These are phyloP conservation scores for Aquilaria agallochum DNA, from an alignment of 441 rosid genomes.

Conservation along the genomic window DNA sequence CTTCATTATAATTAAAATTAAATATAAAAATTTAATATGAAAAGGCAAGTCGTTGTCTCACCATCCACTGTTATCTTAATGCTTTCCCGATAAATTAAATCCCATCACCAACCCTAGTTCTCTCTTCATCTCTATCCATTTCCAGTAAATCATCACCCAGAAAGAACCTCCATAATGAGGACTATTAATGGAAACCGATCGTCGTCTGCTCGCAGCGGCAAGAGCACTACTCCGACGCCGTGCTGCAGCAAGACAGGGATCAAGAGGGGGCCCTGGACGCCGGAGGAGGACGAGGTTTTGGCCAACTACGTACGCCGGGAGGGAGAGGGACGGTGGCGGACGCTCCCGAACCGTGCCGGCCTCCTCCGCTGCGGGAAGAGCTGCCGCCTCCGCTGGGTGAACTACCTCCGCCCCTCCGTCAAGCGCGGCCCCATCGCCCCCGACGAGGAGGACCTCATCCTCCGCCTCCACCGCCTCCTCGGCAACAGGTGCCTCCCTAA, in stretches of 20 bases:
- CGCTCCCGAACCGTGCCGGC: constrained; percentile 36
- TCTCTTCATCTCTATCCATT: no score
- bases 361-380: constrained; percentile 45
- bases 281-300: constrained; percentile 35
- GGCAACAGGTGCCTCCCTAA: constrained; percentile 32
- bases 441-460: constrained; percentile 42
- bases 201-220: constrained; percentile 1
- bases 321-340: constrained; percentile 43
- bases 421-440: constrained; percentile 33
- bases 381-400: constrained; percentile 52
- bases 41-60: no score
- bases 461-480: constrained; percentile 42
- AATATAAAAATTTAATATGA: no score
- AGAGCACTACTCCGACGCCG: constrained; percentile 19
- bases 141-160: no score
- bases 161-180: constrained; percentile 18
- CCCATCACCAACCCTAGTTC: no score
- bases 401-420: constrained; percentile 37
- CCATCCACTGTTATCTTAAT: no score
- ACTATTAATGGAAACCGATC: constrained; percentile 11
- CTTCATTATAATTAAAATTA: no score
- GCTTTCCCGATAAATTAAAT: no score
- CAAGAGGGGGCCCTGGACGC: constrained; percentile 47
- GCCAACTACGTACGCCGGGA: constrained; percentile 32
- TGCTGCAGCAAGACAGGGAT: constrained; percentile 40